phyloP scores from a whole-genome alignment of 2,329 filamentous ascomycete species.

The Erysiphe pisi region DNA sequence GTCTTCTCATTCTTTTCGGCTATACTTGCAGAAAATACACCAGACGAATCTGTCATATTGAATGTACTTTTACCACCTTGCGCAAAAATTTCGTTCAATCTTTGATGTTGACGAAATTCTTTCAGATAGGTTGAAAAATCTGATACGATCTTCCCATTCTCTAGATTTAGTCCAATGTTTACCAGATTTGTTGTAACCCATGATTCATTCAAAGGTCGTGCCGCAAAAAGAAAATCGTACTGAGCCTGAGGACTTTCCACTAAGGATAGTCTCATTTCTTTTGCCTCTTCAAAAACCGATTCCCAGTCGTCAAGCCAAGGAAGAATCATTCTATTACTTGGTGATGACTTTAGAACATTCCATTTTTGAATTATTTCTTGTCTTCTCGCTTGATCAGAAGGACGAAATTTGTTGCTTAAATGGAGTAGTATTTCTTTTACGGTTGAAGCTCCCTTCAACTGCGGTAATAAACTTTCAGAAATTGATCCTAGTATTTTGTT shows the following conservation, averaged over 20 bases:
- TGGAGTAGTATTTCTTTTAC: background rate
- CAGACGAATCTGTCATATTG: background rate
- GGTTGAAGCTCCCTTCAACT: background rate
- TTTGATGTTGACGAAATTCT: background rate
- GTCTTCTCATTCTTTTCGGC: background rate
- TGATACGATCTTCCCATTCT: background rate
- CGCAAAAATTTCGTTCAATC: slow-evolving; percentile 3
- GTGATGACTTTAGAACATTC: background rate
- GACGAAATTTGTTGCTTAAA: background rate
- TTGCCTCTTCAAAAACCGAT: slow-evolving; percentile 10
- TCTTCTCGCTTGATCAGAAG: background rate
- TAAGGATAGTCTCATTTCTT: background rate
- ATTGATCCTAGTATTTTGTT: slow-evolving; percentile 15
- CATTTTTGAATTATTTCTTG: background rate
- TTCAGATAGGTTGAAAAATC: background rate
- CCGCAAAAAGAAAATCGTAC: slow-evolving; percentile 15
- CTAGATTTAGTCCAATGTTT: background rate
- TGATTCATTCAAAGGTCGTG: background rate
- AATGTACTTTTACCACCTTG: background rate
- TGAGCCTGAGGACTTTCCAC: slow-evolving; percentile 4
- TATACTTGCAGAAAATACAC: background rate
- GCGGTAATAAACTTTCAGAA: slow-evolving; percentile 11
- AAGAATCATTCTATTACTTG: slow-evolving; percentile 1
- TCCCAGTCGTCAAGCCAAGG: slow-evolving; percentile 3
- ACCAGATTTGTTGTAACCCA: slow-evolving; percentile 1